A percentile compares a stretch with the other conserved stretches of the same genome.
Evolutionary conservation across 225 moss, liverwort and hornwort genomes (phyloP).

Genomic region (Anthoceros angustus): DNA sequence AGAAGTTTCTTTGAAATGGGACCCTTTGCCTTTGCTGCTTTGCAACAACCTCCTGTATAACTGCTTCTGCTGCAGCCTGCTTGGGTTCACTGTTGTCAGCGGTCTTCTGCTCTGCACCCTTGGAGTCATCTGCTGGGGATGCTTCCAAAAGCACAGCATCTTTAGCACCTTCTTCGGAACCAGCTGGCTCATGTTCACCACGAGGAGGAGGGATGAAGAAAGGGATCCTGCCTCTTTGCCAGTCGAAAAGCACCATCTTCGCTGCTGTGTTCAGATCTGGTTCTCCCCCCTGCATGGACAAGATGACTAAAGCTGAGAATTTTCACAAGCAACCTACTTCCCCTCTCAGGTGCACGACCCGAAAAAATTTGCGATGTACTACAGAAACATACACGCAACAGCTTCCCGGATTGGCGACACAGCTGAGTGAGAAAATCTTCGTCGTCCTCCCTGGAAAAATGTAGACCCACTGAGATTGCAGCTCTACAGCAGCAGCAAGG

Average conservation of each 20-base stretch:
- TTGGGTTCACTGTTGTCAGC: constrained; percentile 12
- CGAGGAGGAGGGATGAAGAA: constrained; percentile 87
- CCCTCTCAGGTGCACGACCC: too few species aligned
- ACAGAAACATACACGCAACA: constrained; percentile 45
- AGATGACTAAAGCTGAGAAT: neutral
- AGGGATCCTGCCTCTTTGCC: constrained; percentile 93
- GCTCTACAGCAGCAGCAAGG: neutral
- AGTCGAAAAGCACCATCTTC: constrained; percentile 96
- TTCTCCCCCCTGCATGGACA: constrained; percentile 63
- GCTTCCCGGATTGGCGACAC: constrained; percentile 65
- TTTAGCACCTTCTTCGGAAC: neutral
- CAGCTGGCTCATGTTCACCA: constrained; percentile 14
- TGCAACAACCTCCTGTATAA: constrained; percentile 56
- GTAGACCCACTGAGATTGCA: neutral
- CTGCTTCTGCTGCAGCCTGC: constrained; percentile 28
- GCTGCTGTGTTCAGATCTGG: constrained; percentile 90
- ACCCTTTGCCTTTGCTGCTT: constrained; percentile 61
- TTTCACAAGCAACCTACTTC: too few species aligned
- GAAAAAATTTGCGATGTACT: too few species aligned
- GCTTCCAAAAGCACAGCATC: neutral
- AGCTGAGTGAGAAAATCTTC: constrained; percentile 84
- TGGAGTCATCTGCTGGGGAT: constrained; percentile 13
- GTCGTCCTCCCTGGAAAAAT: constrained; percentile 51
- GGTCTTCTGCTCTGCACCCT: constrained; percentile 17
- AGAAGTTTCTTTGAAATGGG: constrained; percentile 91